Evolutionary conservation across 164 flowering plant genomes (phyloP), one percentile per base, ranked within the genome.

Genomic region (Brasenia schreberi): DNA sequence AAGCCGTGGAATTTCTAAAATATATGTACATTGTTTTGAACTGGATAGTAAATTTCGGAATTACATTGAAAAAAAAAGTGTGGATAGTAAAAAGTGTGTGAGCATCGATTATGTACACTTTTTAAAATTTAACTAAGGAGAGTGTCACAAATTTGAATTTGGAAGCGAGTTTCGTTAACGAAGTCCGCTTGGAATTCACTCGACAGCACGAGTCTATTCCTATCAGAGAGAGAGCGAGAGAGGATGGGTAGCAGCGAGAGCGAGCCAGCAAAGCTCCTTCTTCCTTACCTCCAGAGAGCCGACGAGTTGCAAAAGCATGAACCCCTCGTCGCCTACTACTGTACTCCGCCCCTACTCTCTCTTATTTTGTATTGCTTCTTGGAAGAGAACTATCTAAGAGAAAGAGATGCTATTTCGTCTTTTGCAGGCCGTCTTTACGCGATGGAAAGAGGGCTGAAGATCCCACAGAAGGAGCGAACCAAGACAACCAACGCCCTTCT

Each of bases 251-350:
- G 59, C 27, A 81, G 75, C 79, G 92, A 85, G 19, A 82, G 43
- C 72, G 97, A 91, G 74, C 97, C 91, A 1, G 97, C 96, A 64
- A 95, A 90, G 82, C 85, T 86, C 18, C 81, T 95, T 12, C 74
- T 95, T 7, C 97, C 99, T 6, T 92, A 92, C 77, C 90, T 95
- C 58, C 99, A 88, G 71, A 80, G 97, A 71, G 99, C 99, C 63
- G 99, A 95, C 67, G 97, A 92, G 74, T 77, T 95, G 67, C 96
- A 89, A 75, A 92, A 89, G 71, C 99, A 89, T 80, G 99, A 92
- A 60, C 97, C 83, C 43, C 96, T 95, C 75, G 96, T 95, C 71
- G 94, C 97, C 58, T 95, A 92, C 73, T 95, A 92, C 81, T 95
- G 99, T 92, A 82, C 27, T 45, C 3, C 16, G 11, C 70, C 7